Evolutionary conservation across 768 basidiomycete genomes (phyloP), one percentile per base, ranked within the genome.

Genomic region (Lactifluus subvellereus): DNA sequence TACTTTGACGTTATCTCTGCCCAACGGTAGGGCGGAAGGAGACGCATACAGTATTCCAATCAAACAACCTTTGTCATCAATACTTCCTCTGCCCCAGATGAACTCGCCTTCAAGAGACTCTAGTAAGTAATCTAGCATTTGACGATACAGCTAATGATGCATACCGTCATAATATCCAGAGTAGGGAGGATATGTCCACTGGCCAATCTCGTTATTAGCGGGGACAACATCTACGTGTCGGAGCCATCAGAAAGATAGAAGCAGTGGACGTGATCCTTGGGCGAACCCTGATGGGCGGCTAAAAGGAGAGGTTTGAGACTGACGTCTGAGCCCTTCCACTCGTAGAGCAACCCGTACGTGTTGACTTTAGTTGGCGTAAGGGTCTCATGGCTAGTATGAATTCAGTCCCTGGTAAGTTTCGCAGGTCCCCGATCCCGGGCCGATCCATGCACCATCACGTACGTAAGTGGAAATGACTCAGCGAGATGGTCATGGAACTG

Each of bases 181-280:
- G 69, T 82, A 88, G 3, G 86, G 84, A 3, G 85, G 84, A 60
- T 84, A 67, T 5, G 71, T 77, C 87, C 87, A 89, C 61, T 80
- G 72, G 62, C 78, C 77, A 20, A 80, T 86, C 4, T 75, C 74
- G 2, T 80, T 78, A 27, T 83, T 77, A 8, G 87, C 87, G 5
- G 87, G 87, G 6, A 89, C 87, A 6, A 88, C 86, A 66, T 89
- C 87, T 85, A 42, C 16, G n/a, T 20, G 32, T 20, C 20, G 38
- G 8, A 50, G 58, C 1, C 1, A 7, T 47, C 45, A 47, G n/a
- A 13, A 47, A 16, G 54, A 48, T 20, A 50, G 13, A 32, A 11
- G 9, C 14, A 37, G 56, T 78, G 75, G 43, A 69, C 69, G 22
- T 27, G 27, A 43, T 14, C 6, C 27, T 27, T 32, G 7, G 49